A percentile compares a stretch with the other conserved stretches of the same genome.
Evolutionary conservation across 768 basidiomycete genomes (phyloP).

Genomic region (Nevesoporus exiguus): DNA sequence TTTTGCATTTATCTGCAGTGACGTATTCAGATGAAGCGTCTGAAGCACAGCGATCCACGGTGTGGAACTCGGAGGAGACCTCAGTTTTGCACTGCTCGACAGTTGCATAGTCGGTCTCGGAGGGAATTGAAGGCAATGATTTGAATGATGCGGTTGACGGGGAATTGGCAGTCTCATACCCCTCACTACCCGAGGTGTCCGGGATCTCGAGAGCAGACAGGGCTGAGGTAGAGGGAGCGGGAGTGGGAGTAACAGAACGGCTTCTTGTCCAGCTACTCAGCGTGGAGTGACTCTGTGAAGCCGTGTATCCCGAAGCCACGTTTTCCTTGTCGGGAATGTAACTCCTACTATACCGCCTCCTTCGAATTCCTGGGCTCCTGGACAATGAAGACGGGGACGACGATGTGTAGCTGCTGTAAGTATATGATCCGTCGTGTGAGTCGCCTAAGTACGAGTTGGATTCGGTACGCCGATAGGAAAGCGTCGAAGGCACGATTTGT

Average conservation of each 20-base stretch:
- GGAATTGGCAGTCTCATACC: slow-evolving; percentile 44
- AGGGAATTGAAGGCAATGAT: slow-evolving; percentile 60
- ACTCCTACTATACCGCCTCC: slow-evolving; percentile 42
- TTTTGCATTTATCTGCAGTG: slow-evolving; percentile 47
- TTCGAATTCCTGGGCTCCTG: slow-evolving; percentile 54
- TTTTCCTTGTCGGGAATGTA: slow-evolving; percentile 59
- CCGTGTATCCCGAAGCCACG: slow-evolving; percentile 31
- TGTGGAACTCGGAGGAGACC: slow-evolving; percentile 44
- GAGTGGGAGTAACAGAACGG: slow-evolving; percentile 30
- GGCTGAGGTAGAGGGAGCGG: slow-evolving; percentile 29
- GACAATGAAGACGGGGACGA: slow-evolving; percentile 55
- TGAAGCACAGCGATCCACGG: slow-evolving; percentile 42
- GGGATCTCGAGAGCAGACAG: slow-evolving; percentile 31
- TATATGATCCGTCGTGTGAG: slow-evolving; percentile 43
- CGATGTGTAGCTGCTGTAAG: slow-evolving; percentile 32
- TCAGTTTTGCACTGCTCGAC: slow-evolving; percentile 43
- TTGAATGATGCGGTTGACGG: slow-evolving; percentile 51
- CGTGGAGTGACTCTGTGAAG: slow-evolving; percentile 34
- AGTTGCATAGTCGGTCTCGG: slow-evolving; percentile 44
- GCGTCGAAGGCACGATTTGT: slow-evolving; percentile 45
- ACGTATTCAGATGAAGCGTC: slow-evolving; percentile 46
- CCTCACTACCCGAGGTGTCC: slow-evolving; percentile 44
- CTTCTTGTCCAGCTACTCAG: slow-evolving; percentile 34
- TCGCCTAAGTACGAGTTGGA: slow-evolving; percentile 57
- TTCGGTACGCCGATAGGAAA: slow-evolving; percentile 49